Evolutionary conservation across 2,329 filamentous ascomycete species (phyloP).

Genomic region (Didymella glomerata): DNA sequence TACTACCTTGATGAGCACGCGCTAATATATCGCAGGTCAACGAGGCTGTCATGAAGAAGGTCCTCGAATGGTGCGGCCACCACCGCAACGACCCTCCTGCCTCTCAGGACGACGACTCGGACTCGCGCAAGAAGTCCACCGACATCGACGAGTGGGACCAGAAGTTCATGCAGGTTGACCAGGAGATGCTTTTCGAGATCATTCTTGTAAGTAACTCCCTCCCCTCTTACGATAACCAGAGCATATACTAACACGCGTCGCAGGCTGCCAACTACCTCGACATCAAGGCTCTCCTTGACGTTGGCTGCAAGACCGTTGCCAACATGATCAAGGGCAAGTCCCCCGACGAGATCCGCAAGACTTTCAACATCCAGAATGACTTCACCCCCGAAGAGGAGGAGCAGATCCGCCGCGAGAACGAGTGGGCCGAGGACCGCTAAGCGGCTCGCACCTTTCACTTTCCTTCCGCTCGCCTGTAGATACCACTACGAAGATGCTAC

Average conservation of each 20-base stretch:
- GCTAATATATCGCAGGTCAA: conserved; percentile 69
- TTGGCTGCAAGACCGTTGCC: conserved; percentile 98
- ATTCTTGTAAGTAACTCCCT: conserved; percentile 74
- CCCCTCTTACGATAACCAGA: background rate
- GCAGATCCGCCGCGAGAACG: conserved; percentile 73
- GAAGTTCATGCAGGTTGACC: conserved; percentile 99
- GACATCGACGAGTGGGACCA: conserved; percentile 99
- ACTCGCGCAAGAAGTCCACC: conserved; percentile 96
- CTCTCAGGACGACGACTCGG: conserved; percentile 85
- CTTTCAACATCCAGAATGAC: conserved; percentile 99
- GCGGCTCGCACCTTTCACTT: background rate
- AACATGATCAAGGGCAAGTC: conserved; percentile 99
- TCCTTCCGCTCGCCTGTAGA: conserved; percentile 7
- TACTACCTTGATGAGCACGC: background rate
- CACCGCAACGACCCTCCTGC: conserved; percentile 89
- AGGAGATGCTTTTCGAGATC: conserved; percentile 99
- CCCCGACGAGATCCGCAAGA: conserved; percentile 98
- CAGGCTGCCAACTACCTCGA: conserved; percentile 98
- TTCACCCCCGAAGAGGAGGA: conserved; percentile 99
- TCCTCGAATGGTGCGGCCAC: conserved; percentile 97
- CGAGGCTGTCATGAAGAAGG: conserved; percentile 91
- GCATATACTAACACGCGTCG: conserved; percentile 25
- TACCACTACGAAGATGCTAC: background rate
- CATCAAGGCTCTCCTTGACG: conserved; percentile 96
- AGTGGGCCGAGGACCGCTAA: conserved; percentile 58